Evolutionary conservation across 2,329 filamentous ascomycete species (phyloP), one percentile per base, ranked within the genome.

Genomic region (Fusarium palustre): DNA sequence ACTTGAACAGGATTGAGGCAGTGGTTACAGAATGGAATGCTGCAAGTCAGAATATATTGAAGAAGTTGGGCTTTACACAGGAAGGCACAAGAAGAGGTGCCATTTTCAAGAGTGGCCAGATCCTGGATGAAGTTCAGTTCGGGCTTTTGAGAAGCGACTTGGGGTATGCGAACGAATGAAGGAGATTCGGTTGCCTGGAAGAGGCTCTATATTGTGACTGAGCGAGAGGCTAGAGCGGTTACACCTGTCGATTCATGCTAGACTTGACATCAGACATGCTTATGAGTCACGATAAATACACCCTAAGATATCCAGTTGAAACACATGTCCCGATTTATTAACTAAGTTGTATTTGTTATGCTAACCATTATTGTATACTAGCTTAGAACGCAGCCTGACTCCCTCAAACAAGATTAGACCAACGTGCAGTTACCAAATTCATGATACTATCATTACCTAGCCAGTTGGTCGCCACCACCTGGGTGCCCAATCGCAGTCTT

Each of bases 61-160:
- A 70, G 57, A 82, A 81, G 59, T 75, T 72, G 8, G 84, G 84
- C 2, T 86, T 81, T 45, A 67, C 76, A 33, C 69, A 74, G 18
- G 85, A 87, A 72, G 85, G 84, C 1, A 71, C 75, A 31, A 77
- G 77, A 70, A 78, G 83, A 59, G 77, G 77, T 38, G 80, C 82
- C 0, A 68, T 77, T 11, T 77, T 78, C 64, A 87, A 86, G 75
- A 53, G 79, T 33, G 84, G 82, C 0, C 58, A 69, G 54, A 50
- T 81, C 9, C 60, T 79, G 47, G 83, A 84, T 64, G 68, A 81
- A 18, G 18, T 74, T 9, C 34, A 81, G 9, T 83, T 76, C 61
- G 78, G 81, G 1, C 64, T 86, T 31, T 55, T 82, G 48, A 79
- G 80, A 58, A 72, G 75, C 9, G 81, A 84, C n/a, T 33, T 74